Evolutionary conservation across 2,329 filamentous ascomycete genomes (phyloP).

Genomic region (Aspergillus ustus): DNA sequence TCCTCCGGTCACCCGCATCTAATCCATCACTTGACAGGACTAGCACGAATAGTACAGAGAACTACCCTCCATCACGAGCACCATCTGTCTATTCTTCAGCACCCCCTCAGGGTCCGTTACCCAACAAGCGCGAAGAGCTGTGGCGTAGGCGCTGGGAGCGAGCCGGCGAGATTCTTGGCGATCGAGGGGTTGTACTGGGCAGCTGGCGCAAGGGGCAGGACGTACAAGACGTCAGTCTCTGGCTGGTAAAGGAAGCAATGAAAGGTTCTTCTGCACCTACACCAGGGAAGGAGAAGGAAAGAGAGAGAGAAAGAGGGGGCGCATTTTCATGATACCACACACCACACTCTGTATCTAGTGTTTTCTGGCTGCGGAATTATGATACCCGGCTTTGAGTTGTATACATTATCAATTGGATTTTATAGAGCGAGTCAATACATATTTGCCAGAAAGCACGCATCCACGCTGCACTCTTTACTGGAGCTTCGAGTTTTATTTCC

Average conservation of each 20-base stretch:
- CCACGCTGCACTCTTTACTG: background rate
- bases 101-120: conserved; percentile 36
- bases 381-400: background rate
- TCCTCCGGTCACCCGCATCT: conserved; percentile 28
- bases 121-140: conserved; percentile 54
- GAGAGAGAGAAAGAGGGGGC: background rate
- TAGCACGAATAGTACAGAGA: conserved; percentile 23
- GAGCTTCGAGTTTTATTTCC: background rate
- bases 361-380: background rate
- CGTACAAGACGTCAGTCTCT: conserved; percentile 49
- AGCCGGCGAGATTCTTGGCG: conserved; percentile 48
- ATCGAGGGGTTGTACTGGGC: conserved; percentile 48
- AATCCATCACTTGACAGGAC: conserved; percentile 27
- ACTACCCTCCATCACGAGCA: conserved; percentile 21
- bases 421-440: background rate
- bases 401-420: background rate
- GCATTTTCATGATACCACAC: background rate
- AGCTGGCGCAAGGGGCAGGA: conserved; percentile 54
- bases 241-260: conserved; percentile 47
- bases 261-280: conserved; percentile 25
- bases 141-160: conserved; percentile 55
- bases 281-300: background rate
- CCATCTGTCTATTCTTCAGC: conserved; percentile 15
- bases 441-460: background rate
- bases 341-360: background rate